Conservation (phyloP, 2,329 filamentous ascomycete species). For the Trematosphaeria pertusa region DNA sequence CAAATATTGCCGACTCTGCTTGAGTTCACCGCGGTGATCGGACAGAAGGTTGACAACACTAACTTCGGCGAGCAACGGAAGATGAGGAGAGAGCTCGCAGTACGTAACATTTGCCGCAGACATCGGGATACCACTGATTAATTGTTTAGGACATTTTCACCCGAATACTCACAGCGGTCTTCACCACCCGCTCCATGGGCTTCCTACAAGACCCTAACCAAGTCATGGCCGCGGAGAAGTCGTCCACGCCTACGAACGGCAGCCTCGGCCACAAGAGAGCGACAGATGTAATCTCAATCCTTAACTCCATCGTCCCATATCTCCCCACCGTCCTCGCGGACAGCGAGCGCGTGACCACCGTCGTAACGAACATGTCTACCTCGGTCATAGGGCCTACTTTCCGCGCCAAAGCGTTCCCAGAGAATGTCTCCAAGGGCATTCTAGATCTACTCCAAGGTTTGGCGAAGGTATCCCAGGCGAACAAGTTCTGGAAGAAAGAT, state of each 20-base stretch:
- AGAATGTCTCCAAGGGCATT: constrained; percentile 76
- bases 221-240: constrained; percentile 34
- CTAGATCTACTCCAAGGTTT: constrained; percentile 79
- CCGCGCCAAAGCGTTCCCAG: constrained; percentile 84
- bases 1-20: constrained; percentile 86
- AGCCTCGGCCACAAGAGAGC: constrained; percentile 51
- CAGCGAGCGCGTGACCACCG: constrained; percentile 79
- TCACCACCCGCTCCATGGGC: constrained; percentile 83
- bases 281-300: constrained; percentile 75
- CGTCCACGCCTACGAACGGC: constrained; percentile 35
- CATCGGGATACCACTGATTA: no score
- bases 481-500: constrained; percentile 94
- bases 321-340: constrained; percentile 85
- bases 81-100: constrained; percentile 88
- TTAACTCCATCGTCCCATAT: constrained; percentile 79
- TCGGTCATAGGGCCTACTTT: constrained; percentile 84
- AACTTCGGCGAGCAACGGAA: constrained; percentile 94
- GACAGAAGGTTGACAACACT: constrained; percentile 96
- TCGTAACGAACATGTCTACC: constrained; percentile 80
- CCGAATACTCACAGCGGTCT: constrained; percentile 87
- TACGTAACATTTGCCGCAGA: constrained; percentile 65
- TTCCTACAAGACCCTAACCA: constrained; percentile 67
- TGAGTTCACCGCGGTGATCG: constrained; percentile 87
- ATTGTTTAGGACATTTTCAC: constrained; percentile 89
- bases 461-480: constrained; percentile 76